phyloP scores from a whole-genome alignment of 352 stramenopile genomes.

The Phytophthora uliginosa region DNA sequence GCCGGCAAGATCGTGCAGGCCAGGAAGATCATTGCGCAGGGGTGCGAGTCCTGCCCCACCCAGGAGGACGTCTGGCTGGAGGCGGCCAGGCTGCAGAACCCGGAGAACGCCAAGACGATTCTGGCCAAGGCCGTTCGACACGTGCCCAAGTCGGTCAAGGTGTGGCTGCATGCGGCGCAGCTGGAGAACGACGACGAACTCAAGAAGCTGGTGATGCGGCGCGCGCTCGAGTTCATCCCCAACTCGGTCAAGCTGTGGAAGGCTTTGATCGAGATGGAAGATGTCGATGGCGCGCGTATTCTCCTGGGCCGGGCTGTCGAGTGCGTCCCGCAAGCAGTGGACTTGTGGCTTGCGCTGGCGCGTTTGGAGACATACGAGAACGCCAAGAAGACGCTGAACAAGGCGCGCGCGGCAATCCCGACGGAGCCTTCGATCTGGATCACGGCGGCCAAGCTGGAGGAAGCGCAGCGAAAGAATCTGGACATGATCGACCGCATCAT shows the following conservation, averaged over 20 bases:
- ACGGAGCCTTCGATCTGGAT: slow-evolving; percentile 99
- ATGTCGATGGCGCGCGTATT: slow-evolving; percentile 96
- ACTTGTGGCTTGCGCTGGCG: slow-evolving; percentile 99
- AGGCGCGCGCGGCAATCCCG: slow-evolving; percentile 94
- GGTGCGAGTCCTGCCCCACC: slow-evolving; percentile 96
- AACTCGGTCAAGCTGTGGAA: slow-evolving; percentile 99
- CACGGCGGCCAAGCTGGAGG: slow-evolving; percentile 98
- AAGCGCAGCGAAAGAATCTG: slow-evolving; percentile 95
- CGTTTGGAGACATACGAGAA: slow-evolving; percentile 99
- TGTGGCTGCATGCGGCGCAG: slow-evolving; percentile 97
- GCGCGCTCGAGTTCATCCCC: slow-evolving; percentile 96
- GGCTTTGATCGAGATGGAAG: slow-evolving; percentile 98
- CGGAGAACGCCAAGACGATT: slow-evolving; percentile 98
- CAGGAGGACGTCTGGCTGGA: slow-evolving; percentile 99
- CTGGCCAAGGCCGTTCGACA: slow-evolving; percentile 95
- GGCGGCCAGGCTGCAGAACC: slow-evolving; percentile 95
- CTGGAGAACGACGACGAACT: slow-evolving; percentile 92
- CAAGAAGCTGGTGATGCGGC: slow-evolving; percentile 93
- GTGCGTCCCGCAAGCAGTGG: slow-evolving; percentile 97
- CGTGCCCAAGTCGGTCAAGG: slow-evolving; percentile 95
- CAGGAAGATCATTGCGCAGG: slow-evolving; percentile 98
- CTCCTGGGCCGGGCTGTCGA: slow-evolving; percentile 98
- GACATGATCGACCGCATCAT: slow-evolving; percentile 90
- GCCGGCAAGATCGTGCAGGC: slow-evolving; percentile 97
- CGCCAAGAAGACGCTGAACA: slow-evolving; percentile 98